Evolutionary conservation across 2,329 filamentous ascomycete genomes (phyloP).

Genomic region (Trichoderma arundinaceum): DNA sequence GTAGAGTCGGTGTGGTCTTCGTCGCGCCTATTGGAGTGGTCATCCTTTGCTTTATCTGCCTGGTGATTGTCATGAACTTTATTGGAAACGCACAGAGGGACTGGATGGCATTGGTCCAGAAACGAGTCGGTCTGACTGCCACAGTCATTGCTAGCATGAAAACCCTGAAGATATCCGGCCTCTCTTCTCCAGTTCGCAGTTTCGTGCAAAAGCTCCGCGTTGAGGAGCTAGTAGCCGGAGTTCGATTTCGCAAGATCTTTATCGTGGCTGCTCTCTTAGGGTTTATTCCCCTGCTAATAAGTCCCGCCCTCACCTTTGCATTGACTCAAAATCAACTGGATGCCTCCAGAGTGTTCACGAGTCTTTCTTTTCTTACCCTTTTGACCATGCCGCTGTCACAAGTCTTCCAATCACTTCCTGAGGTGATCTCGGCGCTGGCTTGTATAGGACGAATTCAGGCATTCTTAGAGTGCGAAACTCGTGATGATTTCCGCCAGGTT

Average conservation of each 20-base stretch:
- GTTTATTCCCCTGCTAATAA: conserved; percentile 46
- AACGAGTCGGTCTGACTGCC: conserved; percentile 43
- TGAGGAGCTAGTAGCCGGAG: conserved; percentile 41
- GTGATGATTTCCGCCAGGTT: conserved; percentile 35
- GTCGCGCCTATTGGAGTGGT: conserved; percentile 54
- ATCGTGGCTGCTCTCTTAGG: conserved; percentile 39
- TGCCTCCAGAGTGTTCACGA: conserved; percentile 42
- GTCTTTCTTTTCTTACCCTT: conserved; percentile 45
- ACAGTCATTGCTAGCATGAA: conserved; percentile 44
- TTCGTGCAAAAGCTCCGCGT: conserved; percentile 41
- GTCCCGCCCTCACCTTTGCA: conserved; percentile 44
- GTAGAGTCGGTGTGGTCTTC: conserved; percentile 54
- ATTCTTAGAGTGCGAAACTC: conserved; percentile 44
- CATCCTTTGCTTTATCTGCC: conserved; percentile 37
- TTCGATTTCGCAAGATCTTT: conserved; percentile 38
- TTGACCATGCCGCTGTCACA: conserved; percentile 42
- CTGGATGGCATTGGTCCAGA: conserved; percentile 48
- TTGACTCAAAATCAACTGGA: conserved; percentile 38
- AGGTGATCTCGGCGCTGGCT: conserved; percentile 41
- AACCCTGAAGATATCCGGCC: conserved; percentile 43
- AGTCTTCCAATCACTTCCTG: conserved; percentile 44
- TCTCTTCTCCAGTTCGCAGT: conserved; percentile 39
- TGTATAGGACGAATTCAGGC: conserved; percentile 46
- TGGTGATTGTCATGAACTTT: conserved; percentile 22
- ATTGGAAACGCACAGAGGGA: conserved; percentile 37